Percentiles rank a stretch among this genome's conserved stretches.
phyloP scores from a whole-genome alignment of 2,329 filamentous ascomycete genomes.

The Tolypocladium pustulatum region DNA sequence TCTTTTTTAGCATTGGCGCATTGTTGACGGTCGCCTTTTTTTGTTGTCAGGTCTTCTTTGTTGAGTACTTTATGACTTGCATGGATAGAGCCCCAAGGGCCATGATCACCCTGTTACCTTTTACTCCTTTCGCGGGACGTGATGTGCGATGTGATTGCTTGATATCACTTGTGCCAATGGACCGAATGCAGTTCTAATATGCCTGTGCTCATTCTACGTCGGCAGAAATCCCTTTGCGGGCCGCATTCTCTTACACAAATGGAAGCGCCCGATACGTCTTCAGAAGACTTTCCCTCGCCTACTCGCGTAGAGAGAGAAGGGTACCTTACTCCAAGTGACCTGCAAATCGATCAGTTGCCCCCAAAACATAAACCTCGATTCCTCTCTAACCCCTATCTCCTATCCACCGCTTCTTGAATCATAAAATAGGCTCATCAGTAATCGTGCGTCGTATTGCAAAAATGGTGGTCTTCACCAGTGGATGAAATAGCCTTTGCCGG shows the following conservation, averaged over 20 bases:
- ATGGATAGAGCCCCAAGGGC: conserved; percentile 12
- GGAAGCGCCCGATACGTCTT: not conserved
- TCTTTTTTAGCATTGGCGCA: conserved; percentile 9
- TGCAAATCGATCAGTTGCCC: not conserved
- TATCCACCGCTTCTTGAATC: not conserved
- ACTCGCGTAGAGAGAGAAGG: not conserved
- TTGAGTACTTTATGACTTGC: conserved; percentile 11
- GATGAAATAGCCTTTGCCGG: conserved; percentile 1
- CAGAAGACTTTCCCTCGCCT: not conserved
- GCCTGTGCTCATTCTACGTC: not conserved
- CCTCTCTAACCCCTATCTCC: not conserved
- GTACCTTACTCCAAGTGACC: not conserved
- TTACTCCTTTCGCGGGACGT: too few relatives aligned
- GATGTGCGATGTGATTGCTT: not conserved
- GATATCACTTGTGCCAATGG: not conserved
- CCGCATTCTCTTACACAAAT: not conserved
- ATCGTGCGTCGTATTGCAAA: not conserved
- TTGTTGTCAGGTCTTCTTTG: conserved; percentile 2
- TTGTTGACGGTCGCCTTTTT: conserved; percentile 3
- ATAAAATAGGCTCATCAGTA: not conserved
- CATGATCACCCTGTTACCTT: conserved; percentile 4
- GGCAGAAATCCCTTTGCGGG: not conserved
- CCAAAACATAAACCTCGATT: not conserved
- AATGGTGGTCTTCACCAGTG: not conserved
- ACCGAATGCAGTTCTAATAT: not conserved